Conservation (phyloP, 768 basidiomycete species). For the Tricholoma bakamatsutake region DNA sequence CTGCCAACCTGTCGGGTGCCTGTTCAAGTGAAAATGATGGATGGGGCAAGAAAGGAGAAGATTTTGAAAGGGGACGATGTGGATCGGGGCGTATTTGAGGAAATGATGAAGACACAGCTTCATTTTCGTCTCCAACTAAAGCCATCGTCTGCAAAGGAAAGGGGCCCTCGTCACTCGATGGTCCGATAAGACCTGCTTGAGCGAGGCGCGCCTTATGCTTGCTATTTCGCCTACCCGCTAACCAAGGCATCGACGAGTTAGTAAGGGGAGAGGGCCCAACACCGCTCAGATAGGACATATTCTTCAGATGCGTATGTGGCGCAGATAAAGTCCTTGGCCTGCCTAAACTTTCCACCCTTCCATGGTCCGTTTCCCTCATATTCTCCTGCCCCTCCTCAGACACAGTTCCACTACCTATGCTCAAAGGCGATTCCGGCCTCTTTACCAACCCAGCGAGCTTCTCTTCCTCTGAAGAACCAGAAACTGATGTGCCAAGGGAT, state of each 20-base stretch:
- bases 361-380: background rate
- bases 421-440: background rate
- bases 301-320: conserved; percentile 3
- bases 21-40: background rate
- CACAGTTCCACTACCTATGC: background rate
- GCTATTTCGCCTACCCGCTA: background rate
- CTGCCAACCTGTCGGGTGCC: background rate
- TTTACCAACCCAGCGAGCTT: background rate
- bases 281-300: background rate
- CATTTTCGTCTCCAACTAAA: background rate
- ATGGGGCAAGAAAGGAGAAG: background rate
- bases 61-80: background rate
- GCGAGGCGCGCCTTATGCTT: background rate
- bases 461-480: conserved; percentile 5
- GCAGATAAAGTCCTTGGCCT: conserved; percentile 11
- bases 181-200: background rate
- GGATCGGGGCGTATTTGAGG: background rate
- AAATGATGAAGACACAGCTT: background rate
- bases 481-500: conserved; percentile 10
- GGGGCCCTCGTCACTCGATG: background rate
- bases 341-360: background rate
- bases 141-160: background rate
- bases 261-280: conserved; percentile 7
- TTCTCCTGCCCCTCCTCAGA: background rate
- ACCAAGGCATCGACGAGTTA: background rate